Evolutionary conservation across 331 rosid species (phyloP).

Genomic region (Cydonia oblonga): DNA sequence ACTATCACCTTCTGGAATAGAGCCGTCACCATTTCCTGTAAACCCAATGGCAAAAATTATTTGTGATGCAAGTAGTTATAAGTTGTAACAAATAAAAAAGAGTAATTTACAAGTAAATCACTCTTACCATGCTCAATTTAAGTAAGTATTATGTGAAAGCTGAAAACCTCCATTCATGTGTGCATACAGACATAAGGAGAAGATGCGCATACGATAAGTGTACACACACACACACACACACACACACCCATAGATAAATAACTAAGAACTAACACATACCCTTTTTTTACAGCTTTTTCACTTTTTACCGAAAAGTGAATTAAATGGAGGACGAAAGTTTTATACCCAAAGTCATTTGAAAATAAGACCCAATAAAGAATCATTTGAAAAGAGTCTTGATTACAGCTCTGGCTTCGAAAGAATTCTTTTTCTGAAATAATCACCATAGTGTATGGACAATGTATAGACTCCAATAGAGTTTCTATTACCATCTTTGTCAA

Average conservation of each 20-base stretch:
- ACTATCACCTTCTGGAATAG: constrained; percentile 69
- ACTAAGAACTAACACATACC: neutral
- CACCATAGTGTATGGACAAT: neutral
- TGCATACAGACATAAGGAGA: neutral
- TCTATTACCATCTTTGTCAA: neutral
- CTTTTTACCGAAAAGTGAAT: neutral
- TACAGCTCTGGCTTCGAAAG: neutral
- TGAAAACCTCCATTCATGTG: neutral
- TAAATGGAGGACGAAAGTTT: neutral
- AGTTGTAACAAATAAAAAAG: neutral
- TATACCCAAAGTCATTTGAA: neutral
- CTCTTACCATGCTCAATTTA: neutral
- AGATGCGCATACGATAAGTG: neutral
- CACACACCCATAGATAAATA: neutral
- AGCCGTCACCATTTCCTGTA: constrained; percentile 65
- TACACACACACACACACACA: neutral
- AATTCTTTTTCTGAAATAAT: neutral
- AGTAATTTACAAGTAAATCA: neutral
- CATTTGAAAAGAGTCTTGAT: neutral
- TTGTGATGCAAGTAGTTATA: neutral
- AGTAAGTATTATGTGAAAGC: neutral
- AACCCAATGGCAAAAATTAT: neutral
- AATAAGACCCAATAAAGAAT: neutral
- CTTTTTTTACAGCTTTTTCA: neutral
- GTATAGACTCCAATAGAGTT: neutral